These are phyloP conservation scores for Arthrinium puccinioides DNA, from an alignment of 2,329 filamentous ascomycete genomes.

Conservation along the genomic window DNA sequence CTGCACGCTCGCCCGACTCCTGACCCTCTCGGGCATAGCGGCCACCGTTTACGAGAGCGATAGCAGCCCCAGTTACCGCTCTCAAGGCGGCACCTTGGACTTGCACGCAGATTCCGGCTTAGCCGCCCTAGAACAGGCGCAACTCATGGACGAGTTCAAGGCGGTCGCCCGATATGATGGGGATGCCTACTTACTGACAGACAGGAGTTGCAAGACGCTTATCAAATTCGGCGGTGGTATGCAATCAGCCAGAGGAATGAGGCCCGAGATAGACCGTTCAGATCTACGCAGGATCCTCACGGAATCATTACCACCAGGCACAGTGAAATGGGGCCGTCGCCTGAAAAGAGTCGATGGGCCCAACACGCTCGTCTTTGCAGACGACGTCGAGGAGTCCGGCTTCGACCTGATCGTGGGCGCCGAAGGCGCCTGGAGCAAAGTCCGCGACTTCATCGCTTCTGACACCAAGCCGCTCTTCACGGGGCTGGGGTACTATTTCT, in stretches of 20 bases:
- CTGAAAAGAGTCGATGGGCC: slow-evolving; percentile 29
- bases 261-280: slow-evolving; percentile 47
- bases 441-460: slow-evolving; percentile 25
- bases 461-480: slow-evolving; percentile 35
- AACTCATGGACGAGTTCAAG: slow-evolving; percentile 41
- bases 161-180: slow-evolving; percentile 43
- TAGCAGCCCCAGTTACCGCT: slow-evolving; percentile 31
- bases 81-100: slow-evolving; percentile 47
- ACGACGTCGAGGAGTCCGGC: slow-evolving; percentile 21
- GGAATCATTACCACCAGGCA: slow-evolving; percentile 34
- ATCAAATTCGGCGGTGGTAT: slow-evolving; percentile 18
- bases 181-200: slow-evolving; percentile 39
- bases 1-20: slow-evolving; percentile 43
- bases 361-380: slow-evolving; percentile 29
- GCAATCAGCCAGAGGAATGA: slow-evolving; percentile 23
- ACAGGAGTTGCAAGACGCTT: slow-evolving; percentile 24
- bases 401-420: slow-evolving; percentile 31
- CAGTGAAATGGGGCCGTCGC: slow-evolving; percentile 37
- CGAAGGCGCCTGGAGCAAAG: slow-evolving; percentile 30
- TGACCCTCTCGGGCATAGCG: slow-evolving; percentile 36
- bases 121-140: slow-evolving; percentile 40
- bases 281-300: slow-evolving; percentile 35
- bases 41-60: slow-evolving; percentile 45
- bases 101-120: slow-evolving; percentile 45
- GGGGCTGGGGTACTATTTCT: slow-evolving; percentile 34